A percentile compares a stretch with the other conserved stretches of the same genome.
Evolutionary conservation across 768 basidiomycete species (phyloP).

Genomic region (Lactarius sp.): DNA sequence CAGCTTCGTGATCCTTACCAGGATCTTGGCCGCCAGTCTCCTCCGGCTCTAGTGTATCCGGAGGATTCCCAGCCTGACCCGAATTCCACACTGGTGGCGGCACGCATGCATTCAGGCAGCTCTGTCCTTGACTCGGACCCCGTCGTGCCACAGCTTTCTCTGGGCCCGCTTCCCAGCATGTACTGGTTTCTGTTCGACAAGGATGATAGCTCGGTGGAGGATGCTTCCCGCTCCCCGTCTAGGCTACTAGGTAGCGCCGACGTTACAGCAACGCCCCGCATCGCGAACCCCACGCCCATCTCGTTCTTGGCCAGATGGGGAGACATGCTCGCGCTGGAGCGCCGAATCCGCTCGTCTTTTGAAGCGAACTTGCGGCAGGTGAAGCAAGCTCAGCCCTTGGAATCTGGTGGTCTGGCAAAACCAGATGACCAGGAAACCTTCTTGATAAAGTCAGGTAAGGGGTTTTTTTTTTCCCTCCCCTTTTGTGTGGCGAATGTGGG

Average conservation of each 20-base stretch:
- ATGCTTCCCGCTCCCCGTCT: neutral
- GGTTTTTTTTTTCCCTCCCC: neutral
- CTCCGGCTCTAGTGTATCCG: neutral
- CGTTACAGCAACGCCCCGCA: neutral
- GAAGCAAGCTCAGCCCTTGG: neutral
- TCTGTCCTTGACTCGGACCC: neutral
- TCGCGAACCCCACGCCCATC: constrained; percentile 13
- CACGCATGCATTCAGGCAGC: neutral
- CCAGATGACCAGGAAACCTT: neutral
- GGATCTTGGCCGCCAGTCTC: neutral
- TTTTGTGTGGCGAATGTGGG: neutral
- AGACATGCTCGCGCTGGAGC: constrained; percentile 19
- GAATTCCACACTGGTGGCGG: neutral
- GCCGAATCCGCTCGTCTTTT: constrained; percentile 9
- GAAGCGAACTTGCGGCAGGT: neutral
- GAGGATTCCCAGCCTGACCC: neutral
- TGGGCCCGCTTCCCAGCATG: constrained; percentile 11
- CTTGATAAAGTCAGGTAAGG: neutral
- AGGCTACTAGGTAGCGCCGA: neutral
- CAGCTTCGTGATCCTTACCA: neutral
- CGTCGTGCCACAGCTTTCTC: neutral
- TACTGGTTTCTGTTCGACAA: constrained; percentile 18
- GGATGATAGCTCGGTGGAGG: neutral
- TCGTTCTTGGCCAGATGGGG: constrained; percentile 20
- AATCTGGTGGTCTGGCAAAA: neutral